Percentiles rank a stretch among this genome's conserved stretches.
These are phyloP conservation scores for Aureobasidium leucospermi DNA, from an alignment of 2,329 filamentous ascomycete species.

Conservation along the genomic window DNA sequence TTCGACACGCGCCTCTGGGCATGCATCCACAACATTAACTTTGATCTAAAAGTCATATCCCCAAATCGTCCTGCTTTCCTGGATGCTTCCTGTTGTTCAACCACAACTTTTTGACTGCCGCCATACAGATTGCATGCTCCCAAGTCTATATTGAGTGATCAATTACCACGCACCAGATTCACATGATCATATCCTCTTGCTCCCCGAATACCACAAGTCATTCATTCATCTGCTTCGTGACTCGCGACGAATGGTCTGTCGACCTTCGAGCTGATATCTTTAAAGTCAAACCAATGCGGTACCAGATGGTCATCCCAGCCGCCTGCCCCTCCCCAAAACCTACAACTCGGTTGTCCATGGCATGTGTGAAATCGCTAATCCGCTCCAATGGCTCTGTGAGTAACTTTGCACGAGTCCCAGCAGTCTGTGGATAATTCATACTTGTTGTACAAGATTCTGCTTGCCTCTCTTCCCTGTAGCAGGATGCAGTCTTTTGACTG, in stretches of 20 bases:
- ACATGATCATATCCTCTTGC: not conserved
- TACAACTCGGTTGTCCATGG: not conserved
- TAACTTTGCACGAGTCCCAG: not conserved
- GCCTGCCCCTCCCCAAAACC: not conserved
- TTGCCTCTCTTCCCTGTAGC: not conserved
- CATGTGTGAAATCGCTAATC: not conserved
- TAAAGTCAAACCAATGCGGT: not conserved
- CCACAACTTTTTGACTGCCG: not conserved
- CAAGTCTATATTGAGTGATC: not conserved
- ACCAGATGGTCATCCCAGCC: not conserved
- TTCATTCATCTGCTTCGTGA: not conserved
- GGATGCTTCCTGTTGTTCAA: not conserved
- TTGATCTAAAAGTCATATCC: not conserved
- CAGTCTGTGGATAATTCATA: not conserved
- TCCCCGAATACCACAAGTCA: not conserved
- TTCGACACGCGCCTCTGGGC: not conserved
- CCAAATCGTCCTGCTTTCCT: not conserved
- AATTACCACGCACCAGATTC: not conserved
- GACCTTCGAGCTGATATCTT: not conserved
- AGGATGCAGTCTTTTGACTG: not conserved
- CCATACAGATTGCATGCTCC: not conserved
- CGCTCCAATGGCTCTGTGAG: not conserved
- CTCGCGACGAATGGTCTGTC: not conserved
- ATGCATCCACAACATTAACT: not conserved
- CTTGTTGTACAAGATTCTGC: not conserved